These are phyloP conservation scores for Barbarea vulgaris DNA, from an alignment of 345 rosid species.

Conservation along the genomic window DNA sequence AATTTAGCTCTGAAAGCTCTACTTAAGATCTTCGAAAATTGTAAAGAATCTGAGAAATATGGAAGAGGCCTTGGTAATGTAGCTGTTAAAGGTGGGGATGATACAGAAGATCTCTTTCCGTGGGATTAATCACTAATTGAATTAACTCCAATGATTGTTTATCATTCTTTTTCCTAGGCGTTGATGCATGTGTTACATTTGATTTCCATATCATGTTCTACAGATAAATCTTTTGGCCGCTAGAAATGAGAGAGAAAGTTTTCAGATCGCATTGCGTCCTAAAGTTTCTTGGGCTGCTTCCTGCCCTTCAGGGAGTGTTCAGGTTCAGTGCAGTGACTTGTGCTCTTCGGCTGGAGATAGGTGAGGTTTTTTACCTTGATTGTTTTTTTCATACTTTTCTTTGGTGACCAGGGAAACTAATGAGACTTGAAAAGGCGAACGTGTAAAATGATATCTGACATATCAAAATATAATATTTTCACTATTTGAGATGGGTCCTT, in stretches of 20 bases:
- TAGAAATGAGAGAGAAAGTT: conserved; percentile 94
- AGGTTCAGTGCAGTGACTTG: conserved; percentile 85
- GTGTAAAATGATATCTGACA: background rate
- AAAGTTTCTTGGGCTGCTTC: conserved; percentile 88
- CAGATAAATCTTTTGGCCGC: conserved; percentile 93
- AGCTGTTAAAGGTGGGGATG: conserved; percentile 9
- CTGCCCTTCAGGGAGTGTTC: conserved; percentile 69
- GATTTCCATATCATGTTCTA: conserved; percentile 31
- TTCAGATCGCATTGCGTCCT: conserved; percentile 91
- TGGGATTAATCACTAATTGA: background rate
- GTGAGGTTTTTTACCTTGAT: conserved; percentile 48
- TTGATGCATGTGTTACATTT: background rate
- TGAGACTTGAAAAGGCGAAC: background rate
- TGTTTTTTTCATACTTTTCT: background rate
- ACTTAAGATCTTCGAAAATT: background rate
- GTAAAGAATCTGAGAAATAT: background rate
- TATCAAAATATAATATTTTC: background rate
- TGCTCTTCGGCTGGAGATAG: conserved; percentile 81
- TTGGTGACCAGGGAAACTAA: background rate
- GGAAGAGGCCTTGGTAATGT: conserved; percentile 9
- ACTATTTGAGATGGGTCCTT: conserved; percentile 28
- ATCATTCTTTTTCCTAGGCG: background rate
- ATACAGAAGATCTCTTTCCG: background rate
- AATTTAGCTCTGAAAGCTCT: background rate
- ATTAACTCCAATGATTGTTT: background rate